These are phyloP conservation scores for Cucurbita pepo DNA, from an alignment of 306 rosid genomes.

Conservation along the genomic window DNA sequence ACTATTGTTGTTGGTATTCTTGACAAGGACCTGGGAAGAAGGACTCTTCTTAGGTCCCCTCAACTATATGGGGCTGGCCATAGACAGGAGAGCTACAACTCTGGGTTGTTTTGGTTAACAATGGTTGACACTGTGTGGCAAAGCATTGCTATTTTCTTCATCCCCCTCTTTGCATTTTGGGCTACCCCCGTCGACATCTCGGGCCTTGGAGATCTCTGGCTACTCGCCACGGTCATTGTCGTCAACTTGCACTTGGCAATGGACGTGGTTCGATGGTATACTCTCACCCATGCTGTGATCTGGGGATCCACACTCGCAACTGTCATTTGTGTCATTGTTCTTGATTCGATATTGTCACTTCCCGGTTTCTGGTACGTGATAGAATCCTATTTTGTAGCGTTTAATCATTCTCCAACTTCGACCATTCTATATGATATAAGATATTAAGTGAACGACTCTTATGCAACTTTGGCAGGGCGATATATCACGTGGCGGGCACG, in stretches of 20 bases:
- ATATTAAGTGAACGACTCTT: too few species aligned
- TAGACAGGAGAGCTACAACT: constrained; percentile 75
- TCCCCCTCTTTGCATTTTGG: constrained; percentile 67
- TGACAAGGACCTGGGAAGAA: constrained; percentile 83
- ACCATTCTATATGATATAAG: too few species aligned
- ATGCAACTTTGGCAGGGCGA: constrained; percentile 37
- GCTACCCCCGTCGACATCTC: constrained; percentile 40
- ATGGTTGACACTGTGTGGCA: constrained; percentile 85
- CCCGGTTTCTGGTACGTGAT: constrained; percentile 64
- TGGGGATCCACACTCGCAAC: constrained; percentile 89
- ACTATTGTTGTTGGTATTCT: constrained; percentile 81
- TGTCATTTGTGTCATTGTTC: constrained; percentile 39
- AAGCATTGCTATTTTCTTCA: constrained; percentile 57
- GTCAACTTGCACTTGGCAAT: constrained; percentile 89
- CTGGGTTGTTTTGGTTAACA: constrained; percentile 57
- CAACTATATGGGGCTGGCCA: constrained; percentile 86
- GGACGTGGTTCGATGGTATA: constrained; percentile 71
- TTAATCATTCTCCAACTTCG: background rate
- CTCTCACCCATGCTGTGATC: constrained; percentile 63
- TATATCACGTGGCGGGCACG: constrained; percentile 25
- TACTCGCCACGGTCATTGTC: constrained; percentile 59
- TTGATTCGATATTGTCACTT: constrained; percentile 50
- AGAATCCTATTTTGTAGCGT: background rate
- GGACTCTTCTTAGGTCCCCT: constrained; percentile 57
- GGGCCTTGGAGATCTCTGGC: constrained; percentile 96